Percentiles rank a stretch among this genome's conserved stretches.
phyloP scores from a whole-genome alignment of 192 early-diverging fungal species.

The Diversispora epigaea region DNA sequence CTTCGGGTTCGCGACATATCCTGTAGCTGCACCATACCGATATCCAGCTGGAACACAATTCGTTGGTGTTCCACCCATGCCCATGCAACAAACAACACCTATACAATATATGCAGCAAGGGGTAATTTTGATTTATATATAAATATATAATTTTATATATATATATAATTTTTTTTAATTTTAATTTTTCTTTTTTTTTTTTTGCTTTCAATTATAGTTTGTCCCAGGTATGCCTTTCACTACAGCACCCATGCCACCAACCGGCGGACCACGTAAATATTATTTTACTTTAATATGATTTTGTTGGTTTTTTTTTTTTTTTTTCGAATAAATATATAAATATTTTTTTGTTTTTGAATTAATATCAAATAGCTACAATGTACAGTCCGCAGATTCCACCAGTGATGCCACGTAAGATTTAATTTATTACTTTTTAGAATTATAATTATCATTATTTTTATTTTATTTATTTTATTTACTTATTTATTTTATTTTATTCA shows the following conservation, averaged over 20 bases:
- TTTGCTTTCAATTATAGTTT: conserved; percentile 41
- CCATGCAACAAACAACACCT: conserved; percentile 46
- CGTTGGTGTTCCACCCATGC: conserved; percentile 49
- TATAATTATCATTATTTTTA: neutral
- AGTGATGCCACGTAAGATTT: conserved; percentile 44
- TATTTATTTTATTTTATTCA: too few species aligned
- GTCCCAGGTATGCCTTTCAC: conserved; percentile 43
- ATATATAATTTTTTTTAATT: neutral
- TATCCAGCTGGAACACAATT: conserved; percentile 40
- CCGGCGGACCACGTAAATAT: conserved; percentile 33
- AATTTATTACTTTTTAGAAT: neutral
- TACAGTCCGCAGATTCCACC: conserved; percentile 54
- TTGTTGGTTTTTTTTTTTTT: too few species aligned
- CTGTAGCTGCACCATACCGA: conserved; percentile 36
- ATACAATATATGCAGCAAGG: conserved; percentile 50
- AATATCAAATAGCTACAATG: conserved; percentile 7
- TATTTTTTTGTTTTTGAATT: neutral
- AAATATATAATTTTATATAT: neutral
- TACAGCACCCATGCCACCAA: conserved; percentile 38
- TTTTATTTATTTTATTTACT: neutral
- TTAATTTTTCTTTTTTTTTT: conserved; percentile 4
- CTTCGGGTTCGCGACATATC: conserved; percentile 39
- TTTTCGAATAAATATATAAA: neutral
- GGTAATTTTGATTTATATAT: conserved; percentile 30
- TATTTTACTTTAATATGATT: neutral